Percentiles rank a stretch among this genome's conserved stretches.
Conservation (phyloP, 805 yeast genomes). For the Lipomyces sp. region DNA sequence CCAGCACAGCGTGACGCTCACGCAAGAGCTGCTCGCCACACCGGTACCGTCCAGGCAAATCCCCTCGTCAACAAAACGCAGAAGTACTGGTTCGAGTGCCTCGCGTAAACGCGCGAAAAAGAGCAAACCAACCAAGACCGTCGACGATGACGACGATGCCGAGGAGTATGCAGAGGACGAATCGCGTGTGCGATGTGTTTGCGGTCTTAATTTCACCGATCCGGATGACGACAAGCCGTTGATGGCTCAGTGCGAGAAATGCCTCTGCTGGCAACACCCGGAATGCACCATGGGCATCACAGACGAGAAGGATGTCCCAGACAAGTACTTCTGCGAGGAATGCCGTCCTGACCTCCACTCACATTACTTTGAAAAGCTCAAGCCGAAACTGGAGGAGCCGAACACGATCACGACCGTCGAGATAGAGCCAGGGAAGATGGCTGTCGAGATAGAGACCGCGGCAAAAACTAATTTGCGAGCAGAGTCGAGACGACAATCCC, state of each 20-base stretch:
- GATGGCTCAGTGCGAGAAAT: slow-evolving; percentile 63
- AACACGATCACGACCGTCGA: slow-evolving; percentile 13
- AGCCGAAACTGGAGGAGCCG: slow-evolving; percentile 15
- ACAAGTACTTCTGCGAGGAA: slow-evolving; percentile 51
- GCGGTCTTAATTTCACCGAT: slow-evolving; percentile 33
- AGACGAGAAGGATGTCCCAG: slow-evolving; percentile 47
- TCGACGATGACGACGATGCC: slow-evolving; percentile 9
- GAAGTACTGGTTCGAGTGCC: background rate
- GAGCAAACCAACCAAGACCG: slow-evolving; percentile 20
- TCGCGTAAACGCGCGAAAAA: background rate
- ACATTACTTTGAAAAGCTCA: slow-evolving; percentile 12
- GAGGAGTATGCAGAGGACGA: slow-evolving; percentile 30
- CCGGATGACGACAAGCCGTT: slow-evolving; percentile 43
- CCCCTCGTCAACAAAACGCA: background rate
- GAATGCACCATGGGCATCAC: slow-evolving; percentile 53
- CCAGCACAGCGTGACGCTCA: slow-evolving; percentile 31
- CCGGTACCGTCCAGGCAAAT: background rate
- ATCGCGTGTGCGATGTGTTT: slow-evolving; percentile 33
- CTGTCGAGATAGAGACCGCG: slow-evolving; percentile 1
- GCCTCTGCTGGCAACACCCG: slow-evolving; percentile 69
- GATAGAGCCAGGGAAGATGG: slow-evolving; percentile 13
- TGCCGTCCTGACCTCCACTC: slow-evolving; percentile 44
- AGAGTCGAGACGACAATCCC: too few species aligned
- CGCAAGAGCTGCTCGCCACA: slow-evolving; percentile 27
- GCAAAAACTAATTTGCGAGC: background rate